Percentiles rank a stretch among this genome's conserved stretches.
Conservation (phyloP, 768 basidiomycete genomes). For the Serendipita vermifera region DNA sequence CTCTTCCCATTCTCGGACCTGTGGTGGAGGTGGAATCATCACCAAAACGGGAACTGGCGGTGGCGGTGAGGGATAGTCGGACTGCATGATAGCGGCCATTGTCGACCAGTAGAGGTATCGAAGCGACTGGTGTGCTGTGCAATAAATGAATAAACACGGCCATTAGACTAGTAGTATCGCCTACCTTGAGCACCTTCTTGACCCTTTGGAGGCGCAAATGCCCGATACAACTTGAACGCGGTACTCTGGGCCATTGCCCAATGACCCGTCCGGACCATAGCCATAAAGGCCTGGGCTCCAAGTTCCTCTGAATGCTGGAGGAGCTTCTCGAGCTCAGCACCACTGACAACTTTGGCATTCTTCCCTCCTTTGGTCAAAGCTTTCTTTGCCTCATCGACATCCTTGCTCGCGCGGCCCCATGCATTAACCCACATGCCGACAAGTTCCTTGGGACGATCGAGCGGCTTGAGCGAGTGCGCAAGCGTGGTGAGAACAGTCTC, state of each 20-base stretch:
- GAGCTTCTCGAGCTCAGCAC: conserved; percentile 70
- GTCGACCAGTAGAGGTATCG: conserved; percentile 74
- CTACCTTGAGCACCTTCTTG: conserved; percentile 33
- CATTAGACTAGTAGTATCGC: conserved; percentile 12
- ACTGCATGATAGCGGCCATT: conserved; percentile 63
- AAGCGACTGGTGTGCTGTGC: conserved; percentile 63
- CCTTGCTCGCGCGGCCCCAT: neutral
- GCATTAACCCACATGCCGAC: conserved; percentile 20
- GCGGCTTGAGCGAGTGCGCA: conserved; percentile 68
- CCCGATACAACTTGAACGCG: conserved; percentile 1
- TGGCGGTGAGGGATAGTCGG: neutral
- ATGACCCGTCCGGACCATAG: conserved; percentile 61
- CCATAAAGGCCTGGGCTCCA: conserved; percentile 72
- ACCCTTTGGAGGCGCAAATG: conserved; percentile 1
- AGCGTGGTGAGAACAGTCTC: conserved; percentile 65
- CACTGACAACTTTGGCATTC: conserved; percentile 20
- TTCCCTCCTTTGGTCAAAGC: conserved; percentile 3
- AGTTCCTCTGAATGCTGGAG: conserved; percentile 83
- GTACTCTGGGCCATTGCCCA: conserved; percentile 67
- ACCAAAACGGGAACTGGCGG: neutral
- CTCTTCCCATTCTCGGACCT: neutral
- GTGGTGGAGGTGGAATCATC: neutral
- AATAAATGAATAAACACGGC: conserved; percentile 10
- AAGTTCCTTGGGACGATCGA: conserved; percentile 46
- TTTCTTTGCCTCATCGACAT: neutral